Percentiles rank a stretch among this genome's conserved stretches.
These are phyloP conservation scores for Umbilicaria muhlenbergii DNA, from an alignment of 495 filamentous ascomycete genomes.

Conservation along the genomic window DNA sequence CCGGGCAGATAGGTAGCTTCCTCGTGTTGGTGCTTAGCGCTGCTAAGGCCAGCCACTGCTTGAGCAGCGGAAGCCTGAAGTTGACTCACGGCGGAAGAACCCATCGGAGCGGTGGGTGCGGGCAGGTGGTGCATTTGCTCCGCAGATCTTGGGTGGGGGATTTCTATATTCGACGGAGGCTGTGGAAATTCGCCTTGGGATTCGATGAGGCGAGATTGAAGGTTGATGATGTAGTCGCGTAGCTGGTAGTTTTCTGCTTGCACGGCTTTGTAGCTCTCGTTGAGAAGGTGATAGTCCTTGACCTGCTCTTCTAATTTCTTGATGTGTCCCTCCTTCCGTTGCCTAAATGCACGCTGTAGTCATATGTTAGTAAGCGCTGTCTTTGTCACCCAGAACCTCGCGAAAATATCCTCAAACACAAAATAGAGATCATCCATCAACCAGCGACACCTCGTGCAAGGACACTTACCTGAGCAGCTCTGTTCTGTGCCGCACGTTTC, in stretches of 20 bases:
- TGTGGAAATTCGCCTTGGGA: constrained; percentile 68
- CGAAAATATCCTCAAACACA: constrained; percentile 5
- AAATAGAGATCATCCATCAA: constrained; percentile 2
- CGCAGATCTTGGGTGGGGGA: constrained; percentile 16
- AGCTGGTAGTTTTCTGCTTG: constrained; percentile 80
- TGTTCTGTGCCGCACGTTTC: constrained; percentile 91
- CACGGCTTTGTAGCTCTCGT: constrained; percentile 54
- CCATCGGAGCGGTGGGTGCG: constrained; percentile 24
- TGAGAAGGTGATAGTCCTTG: constrained; percentile 52
- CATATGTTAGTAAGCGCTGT: constrained; percentile 11
- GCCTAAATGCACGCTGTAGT: constrained; percentile 78
- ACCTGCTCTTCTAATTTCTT: constrained; percentile 91
- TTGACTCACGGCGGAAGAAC: constrained; percentile 15
- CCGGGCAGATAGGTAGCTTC: constrained; percentile 4
- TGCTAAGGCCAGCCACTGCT: constrained; percentile 17
- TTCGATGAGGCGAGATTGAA: constrained; percentile 82
- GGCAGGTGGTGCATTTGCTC: constrained; percentile 5
- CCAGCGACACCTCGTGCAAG: constrained; percentile 1
- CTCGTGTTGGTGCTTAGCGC: constrained; percentile 16
- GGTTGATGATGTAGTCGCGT: constrained; percentile 76
- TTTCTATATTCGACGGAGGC: constrained; percentile 51
- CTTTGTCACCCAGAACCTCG: constrained; percentile 9
- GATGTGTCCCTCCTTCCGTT: constrained; percentile 96
- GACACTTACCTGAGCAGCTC: constrained; percentile 76
- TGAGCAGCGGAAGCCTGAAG: constrained; percentile 25